These are phyloP conservation scores for Candida nemodendra DNA, from an alignment of 805 yeast genomes.

Conservation along the genomic window DNA sequence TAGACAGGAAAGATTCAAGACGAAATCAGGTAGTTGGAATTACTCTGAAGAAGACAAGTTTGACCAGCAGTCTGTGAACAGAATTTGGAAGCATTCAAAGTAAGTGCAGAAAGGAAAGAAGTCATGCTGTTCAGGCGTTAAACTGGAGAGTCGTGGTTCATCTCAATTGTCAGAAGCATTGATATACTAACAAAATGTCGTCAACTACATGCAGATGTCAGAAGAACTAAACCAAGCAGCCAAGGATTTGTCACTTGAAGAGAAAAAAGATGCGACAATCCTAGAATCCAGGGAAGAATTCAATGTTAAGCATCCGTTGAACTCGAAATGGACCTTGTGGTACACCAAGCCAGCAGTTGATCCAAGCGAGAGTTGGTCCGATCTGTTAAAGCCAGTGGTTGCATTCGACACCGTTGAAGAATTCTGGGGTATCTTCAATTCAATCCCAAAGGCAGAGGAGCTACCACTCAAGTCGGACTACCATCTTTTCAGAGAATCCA, in stretches of 20 bases:
- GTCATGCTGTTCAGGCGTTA: no score
- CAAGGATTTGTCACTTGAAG: constrained; percentile 35
- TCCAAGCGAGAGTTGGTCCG: constrained; percentile 83
- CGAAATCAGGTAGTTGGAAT: no score
- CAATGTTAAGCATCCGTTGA: constrained; percentile 83
- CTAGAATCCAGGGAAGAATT: constrained; percentile 62
- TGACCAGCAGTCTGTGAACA: no score
- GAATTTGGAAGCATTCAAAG: no score
- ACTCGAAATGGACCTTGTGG: constrained; percentile 94
- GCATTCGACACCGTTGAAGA: constrained; percentile 94
- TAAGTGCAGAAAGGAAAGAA: no score
- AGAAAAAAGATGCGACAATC: constrained; percentile 44
- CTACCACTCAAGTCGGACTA: constrained; percentile 91
- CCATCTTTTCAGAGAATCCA: constrained; percentile 89
- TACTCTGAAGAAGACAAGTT: no score
- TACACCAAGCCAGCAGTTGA: constrained; percentile 90
- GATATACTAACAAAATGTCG: no score
- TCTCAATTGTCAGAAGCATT: no score
- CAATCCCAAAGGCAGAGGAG: constrained; percentile 88
- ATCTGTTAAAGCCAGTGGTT: constrained; percentile 87
- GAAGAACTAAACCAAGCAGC: constrained; percentile 35
- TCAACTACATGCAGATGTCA: constrained; percentile 31
- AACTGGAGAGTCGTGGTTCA: no score
- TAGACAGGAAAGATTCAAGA: no score
- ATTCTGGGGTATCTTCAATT: constrained; percentile 97